Evolutionary conservation across 257 asterid species (phyloP).

Genomic region (Nemophila menziesii): DNA sequence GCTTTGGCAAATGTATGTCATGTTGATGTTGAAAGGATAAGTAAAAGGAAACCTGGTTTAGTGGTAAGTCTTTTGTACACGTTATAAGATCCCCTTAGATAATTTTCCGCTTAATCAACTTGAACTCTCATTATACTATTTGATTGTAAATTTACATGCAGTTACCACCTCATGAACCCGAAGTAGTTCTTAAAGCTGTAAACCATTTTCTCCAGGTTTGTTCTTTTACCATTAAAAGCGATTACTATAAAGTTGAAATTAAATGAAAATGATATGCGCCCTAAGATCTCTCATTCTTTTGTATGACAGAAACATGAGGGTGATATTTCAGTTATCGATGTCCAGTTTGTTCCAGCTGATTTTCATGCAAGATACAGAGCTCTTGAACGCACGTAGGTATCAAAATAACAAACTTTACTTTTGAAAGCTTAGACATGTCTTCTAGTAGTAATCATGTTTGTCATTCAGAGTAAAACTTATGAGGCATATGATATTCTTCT

Average conservation of each 20-base stretch:
- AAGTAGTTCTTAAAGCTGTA: slow-evolving; percentile 67
- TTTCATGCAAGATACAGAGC: slow-evolving; percentile 88
- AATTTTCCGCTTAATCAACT: neutral
- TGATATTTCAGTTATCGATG: slow-evolving; percentile 71
- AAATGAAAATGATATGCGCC: neutral
- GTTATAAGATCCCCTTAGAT: neutral
- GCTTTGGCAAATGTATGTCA: slow-evolving; percentile 88
- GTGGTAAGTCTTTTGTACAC: slow-evolving; percentile 30
- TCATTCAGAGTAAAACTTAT: neutral
- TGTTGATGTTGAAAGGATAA: slow-evolving; percentile 85
- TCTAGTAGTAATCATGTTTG: too few species aligned
- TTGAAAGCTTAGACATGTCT: neutral
- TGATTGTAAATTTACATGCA: slow-evolving; percentile 22
- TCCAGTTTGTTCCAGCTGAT: slow-evolving; percentile 62
- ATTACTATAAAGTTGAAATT: neutral
- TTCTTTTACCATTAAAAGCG: slow-evolving; percentile 5
- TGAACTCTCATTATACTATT: slow-evolving; percentile 1
- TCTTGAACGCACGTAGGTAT: slow-evolving; percentile 93
- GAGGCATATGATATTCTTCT: neutral
- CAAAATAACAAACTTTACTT: slow-evolving; percentile 15
- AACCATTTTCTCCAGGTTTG: slow-evolving; percentile 82
- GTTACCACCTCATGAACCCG: slow-evolving; percentile 83
- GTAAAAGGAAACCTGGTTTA: slow-evolving; percentile 92
- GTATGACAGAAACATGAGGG: slow-evolving; percentile 71
- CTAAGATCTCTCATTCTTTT: slow-evolving; percentile 12